phyloP scores from a whole-genome alignment of 108 stramenopile genomes.

The Skeletonema tropicum region DNA sequence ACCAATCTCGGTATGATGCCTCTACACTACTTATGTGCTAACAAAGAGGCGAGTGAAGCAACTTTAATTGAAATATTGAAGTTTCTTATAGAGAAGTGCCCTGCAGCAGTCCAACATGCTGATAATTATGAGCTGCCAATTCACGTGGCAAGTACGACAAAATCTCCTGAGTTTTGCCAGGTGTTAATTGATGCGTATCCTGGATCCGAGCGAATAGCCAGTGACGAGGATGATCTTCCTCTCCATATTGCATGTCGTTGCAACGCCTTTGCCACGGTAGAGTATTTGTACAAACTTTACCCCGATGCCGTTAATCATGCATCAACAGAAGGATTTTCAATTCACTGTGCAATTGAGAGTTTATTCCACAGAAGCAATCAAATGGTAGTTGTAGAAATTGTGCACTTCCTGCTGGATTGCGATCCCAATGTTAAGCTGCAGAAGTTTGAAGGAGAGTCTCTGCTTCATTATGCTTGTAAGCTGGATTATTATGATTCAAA shows the following conservation, averaged over 20 bases:
- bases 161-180: slow-evolving; percentile 7
- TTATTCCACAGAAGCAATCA: too few species aligned
- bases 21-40: neutral
- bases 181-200: neutral
- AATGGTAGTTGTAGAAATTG: too few species aligned
- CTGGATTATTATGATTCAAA: too few species aligned
- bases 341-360: slow-evolving; percentile 6
- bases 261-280: neutral
- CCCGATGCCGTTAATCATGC: neutral
- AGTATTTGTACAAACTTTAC: neutral
- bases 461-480: neutral
- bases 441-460: neutral
- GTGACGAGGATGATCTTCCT: too few species aligned
- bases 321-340: neutral
- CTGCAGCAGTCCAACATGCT: neutral
- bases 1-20: neutral
- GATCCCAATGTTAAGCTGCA: neutral
- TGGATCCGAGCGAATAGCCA: neutral
- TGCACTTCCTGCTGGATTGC: neutral
- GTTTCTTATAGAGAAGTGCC: neutral
- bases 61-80: too few species aligned
- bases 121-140: neutral
- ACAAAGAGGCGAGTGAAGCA: too few species aligned
- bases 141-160: neutral
- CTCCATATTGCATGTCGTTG: neutral